A percentile compares a stretch with the other conserved stretches of the same genome.
Conservation (phyloP, 768 basidiomycete genomes). For the Boletus coccyginus region DNA sequence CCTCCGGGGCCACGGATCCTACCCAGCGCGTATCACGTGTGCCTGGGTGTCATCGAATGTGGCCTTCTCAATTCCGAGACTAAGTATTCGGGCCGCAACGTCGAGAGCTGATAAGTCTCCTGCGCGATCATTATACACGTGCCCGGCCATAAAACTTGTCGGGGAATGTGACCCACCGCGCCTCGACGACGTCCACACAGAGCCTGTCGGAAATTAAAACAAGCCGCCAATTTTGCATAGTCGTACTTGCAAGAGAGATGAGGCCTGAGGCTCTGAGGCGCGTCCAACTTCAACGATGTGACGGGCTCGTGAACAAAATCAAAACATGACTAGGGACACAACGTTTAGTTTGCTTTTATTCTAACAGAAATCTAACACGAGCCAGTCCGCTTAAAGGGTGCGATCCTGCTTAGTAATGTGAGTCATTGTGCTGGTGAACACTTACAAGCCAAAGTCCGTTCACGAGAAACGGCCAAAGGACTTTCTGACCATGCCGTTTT, state of each 20-base stretch:
- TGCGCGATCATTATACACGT: slow-evolving; percentile 6
- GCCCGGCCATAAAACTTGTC: neutral
- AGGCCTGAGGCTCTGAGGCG: neutral
- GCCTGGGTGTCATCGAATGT: slow-evolving; percentile 10
- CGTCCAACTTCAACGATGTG: neutral
- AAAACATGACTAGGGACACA: neutral
- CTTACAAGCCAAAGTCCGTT: neutral
- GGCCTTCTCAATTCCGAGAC: neutral
- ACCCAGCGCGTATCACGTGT: neutral
- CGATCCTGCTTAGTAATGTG: slow-evolving; percentile 17
- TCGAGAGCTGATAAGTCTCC: neutral
- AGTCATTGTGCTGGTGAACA: neutral
- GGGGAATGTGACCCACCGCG: slow-evolving; percentile 6
- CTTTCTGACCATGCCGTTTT: slow-evolving; percentile 66
- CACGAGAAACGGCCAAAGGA: neutral
- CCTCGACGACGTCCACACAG: neutral
- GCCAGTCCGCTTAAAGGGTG: neutral
- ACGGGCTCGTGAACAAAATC: no score
- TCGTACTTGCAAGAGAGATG: neutral
- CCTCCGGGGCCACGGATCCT: slow-evolving; percentile 2
- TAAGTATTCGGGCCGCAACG: neutral
- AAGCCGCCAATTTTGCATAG: slow-evolving; percentile 10
- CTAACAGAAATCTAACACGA: neutral
- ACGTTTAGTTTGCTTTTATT: neutral
- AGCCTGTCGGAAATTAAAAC: slow-evolving; percentile 26